These are phyloP conservation scores for Babjeviella inositovora DNA, from an alignment of 805 yeast species.

Conservation along the genomic window DNA sequence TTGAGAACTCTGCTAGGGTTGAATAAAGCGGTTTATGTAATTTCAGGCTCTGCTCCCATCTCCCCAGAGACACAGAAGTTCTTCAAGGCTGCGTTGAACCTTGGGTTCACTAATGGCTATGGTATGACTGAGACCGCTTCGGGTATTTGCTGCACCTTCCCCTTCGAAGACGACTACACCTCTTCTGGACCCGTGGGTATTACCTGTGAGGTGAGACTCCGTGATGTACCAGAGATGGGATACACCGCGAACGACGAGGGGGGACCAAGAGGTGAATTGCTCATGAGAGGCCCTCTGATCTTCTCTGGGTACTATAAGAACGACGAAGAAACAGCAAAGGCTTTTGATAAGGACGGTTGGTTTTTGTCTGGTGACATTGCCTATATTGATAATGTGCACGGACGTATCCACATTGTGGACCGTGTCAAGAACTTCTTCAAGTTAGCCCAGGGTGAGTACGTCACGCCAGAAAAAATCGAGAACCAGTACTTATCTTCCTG, in stretches of 20 bases:
- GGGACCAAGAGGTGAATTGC: constrained; percentile 35
- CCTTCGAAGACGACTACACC: constrained; percentile 29
- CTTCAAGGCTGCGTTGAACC: constrained; percentile 42
- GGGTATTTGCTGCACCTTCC: constrained; percentile 26
- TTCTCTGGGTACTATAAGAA: constrained; percentile 40
- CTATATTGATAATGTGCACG: constrained; percentile 22
- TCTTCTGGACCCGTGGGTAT: constrained; percentile 45
- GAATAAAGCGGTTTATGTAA: constrained; percentile 18
- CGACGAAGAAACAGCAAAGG: constrained; percentile 33
- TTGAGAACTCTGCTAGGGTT: constrained; percentile 28
- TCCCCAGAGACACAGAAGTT: constrained; percentile 44
- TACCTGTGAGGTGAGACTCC: constrained; percentile 37
- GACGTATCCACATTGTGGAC: constrained; percentile 48
- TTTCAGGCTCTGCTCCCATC: constrained; percentile 60
- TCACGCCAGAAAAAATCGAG: constrained; percentile 66
- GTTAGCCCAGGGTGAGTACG: constrained; percentile 49
- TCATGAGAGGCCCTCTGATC: constrained; percentile 49
- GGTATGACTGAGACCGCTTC: constrained; percentile 63
- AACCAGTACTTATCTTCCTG: constrained; percentile 38
- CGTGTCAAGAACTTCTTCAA: constrained; percentile 72
- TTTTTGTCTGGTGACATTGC: constrained; percentile 52
- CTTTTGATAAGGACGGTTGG: constrained; percentile 42
- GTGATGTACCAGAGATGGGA: constrained; percentile 51
- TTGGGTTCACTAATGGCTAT: constrained; percentile 51
- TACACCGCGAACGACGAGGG: constrained; percentile 20